These are phyloP conservation scores for Dactylellina leptospora DNA, from an alignment of 2,329 filamentous ascomycete species.

Conservation along the genomic window DNA sequence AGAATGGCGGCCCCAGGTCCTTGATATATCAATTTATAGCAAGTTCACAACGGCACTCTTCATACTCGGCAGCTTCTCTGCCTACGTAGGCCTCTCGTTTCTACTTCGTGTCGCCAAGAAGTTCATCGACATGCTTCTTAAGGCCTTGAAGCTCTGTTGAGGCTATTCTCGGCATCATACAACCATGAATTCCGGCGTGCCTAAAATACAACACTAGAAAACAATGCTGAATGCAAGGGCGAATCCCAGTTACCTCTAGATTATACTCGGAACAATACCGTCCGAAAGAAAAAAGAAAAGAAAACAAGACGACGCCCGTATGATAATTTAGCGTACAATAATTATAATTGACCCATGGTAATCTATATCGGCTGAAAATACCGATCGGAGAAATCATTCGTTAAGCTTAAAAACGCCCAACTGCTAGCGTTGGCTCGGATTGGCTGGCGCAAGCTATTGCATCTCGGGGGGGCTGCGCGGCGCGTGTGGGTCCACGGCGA, in stretches of 20 bases:
- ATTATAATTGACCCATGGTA: slow-evolving; percentile 22
- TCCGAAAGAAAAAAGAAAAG: no score
- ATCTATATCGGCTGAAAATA: slow-evolving; percentile 5
- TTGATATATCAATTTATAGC: no score
- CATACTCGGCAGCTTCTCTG: background rate
- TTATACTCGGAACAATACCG: slow-evolving; percentile 20
- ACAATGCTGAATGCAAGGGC: no score
- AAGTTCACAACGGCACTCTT: no score
- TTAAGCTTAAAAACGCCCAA: slow-evolving; percentile 25
- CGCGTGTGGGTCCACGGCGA: no score
- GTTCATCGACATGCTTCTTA: slow-evolving; percentile 3
- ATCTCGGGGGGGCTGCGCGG: background rate
- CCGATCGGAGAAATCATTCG: background rate
- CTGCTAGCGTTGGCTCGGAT: background rate
- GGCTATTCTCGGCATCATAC: slow-evolving; percentile 37
- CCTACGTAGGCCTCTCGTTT: background rate
- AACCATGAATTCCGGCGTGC: slow-evolving; percentile 39
- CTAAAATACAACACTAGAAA: no score
- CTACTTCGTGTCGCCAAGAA: slow-evolving; percentile 10
- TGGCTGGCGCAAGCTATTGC: background rate
- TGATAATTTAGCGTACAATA: no score
- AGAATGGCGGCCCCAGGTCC: no score
- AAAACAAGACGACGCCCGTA: no score
- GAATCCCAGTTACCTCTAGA: no score
- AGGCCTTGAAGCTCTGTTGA: slow-evolving; percentile 11